These are phyloP conservation scores for Syzygium jambos DNA, from an alignment of 345 rosid species.

Conservation along the genomic window DNA sequence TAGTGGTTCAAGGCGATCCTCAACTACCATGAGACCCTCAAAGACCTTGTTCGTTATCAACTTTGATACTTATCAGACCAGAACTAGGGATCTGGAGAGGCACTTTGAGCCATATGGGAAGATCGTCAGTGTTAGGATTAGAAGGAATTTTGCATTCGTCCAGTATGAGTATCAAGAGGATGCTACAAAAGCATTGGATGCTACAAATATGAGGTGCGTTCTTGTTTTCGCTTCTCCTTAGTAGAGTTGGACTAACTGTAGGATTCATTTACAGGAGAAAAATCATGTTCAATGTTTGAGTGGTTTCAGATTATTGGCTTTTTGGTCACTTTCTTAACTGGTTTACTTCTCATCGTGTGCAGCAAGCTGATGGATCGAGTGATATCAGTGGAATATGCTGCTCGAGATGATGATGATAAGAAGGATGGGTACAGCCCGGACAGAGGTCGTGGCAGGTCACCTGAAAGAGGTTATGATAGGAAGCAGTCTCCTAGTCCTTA, in stretches of 20 bases:
- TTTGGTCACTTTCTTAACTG: not conserved
- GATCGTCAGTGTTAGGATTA: constrained; percentile 79
- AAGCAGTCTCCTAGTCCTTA: constrained; percentile 81
- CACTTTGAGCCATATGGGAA: constrained; percentile 94
- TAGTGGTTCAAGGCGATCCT: constrained; percentile 55
- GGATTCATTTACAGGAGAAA: not conserved
- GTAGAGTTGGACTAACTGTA: not conserved
- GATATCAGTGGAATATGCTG: constrained; percentile 92
- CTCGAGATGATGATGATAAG: constrained; percentile 79
- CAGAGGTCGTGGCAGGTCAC: constrained; percentile 64
- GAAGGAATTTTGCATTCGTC: constrained; percentile 94
- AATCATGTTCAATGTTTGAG: not conserved
- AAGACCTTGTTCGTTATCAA: constrained; percentile 93
- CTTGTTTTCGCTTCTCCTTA: not conserved
- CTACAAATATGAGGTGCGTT: constrained; percentile 66
- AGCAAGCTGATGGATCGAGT: constrained; percentile 87
- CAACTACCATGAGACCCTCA: constrained; percentile 61
- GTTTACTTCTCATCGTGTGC: constrained; percentile 9
- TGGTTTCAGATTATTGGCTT: not conserved
- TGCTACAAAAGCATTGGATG: constrained; percentile 77
- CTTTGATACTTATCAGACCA: constrained; percentile 75
- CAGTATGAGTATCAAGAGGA: constrained; percentile 88
- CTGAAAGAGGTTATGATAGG: constrained; percentile 47
- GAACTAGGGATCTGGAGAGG: constrained; percentile 86
- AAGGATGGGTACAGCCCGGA: constrained; percentile 68